phyloP scores from a whole-genome alignment of 257 asterid genomes.

The Nicotiana paniculata region DNA sequence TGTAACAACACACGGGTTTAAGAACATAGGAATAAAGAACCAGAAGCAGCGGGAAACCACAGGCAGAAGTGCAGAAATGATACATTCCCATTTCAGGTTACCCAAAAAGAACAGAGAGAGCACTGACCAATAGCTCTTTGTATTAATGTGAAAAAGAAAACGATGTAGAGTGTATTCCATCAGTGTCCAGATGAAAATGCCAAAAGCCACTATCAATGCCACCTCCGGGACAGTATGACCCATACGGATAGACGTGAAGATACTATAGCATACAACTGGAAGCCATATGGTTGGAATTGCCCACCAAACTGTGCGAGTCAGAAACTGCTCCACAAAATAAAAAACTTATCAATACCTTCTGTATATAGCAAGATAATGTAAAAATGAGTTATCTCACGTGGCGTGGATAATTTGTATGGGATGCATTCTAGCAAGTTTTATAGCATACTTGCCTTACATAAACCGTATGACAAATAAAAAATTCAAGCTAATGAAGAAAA shows the following conservation, averaged over 20 bases:
- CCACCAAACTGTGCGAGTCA: slow-evolving; percentile 75
- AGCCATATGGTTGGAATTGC: slow-evolving; percentile 63
- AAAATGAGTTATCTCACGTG: background rate
- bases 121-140: slow-evolving; percentile 53
- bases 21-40: background rate
- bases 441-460: background rate
- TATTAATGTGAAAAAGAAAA: slow-evolving; percentile 65
- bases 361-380: background rate
- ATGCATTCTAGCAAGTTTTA: background rate
- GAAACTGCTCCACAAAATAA: slow-evolving; percentile 32
- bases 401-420: background rate
- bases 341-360: background rate
- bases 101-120: background rate
- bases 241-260: slow-evolving; percentile 24
- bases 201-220: slow-evolving; percentile 33
- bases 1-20: slow-evolving; percentile 15
- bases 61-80: background rate
- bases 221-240: slow-evolving; percentile 38
- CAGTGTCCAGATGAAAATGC: slow-evolving; percentile 59
- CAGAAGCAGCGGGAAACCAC: background rate
- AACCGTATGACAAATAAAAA: background rate
- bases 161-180: slow-evolving; percentile 68
- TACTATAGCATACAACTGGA: slow-evolving; percentile 52
- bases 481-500: background rate
- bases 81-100: background rate